Conservation (phyloP, 805 yeast species). For the Candida taoyuanica region DNA sequence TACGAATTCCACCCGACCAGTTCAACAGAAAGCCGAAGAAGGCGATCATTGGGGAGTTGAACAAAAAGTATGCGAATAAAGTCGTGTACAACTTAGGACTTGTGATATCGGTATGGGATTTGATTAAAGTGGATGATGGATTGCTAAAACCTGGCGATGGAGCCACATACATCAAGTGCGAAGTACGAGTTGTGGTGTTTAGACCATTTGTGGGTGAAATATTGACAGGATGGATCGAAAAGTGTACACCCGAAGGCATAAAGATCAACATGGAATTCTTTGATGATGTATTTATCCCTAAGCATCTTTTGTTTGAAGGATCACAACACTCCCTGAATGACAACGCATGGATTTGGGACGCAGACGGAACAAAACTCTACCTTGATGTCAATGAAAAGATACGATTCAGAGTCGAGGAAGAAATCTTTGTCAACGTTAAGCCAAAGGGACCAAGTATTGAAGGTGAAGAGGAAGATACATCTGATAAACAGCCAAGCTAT, state of each 20-base stretch:
- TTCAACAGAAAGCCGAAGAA: constrained; percentile 68
- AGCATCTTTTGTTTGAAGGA: constrained; percentile 72
- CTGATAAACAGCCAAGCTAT: constrained; percentile 62
- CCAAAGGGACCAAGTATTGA: constrained; percentile 60
- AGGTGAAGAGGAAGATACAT: constrained; percentile 24
- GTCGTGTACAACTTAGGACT: constrained; percentile 82
- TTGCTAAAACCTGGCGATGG: constrained; percentile 93
- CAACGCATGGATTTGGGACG: constrained; percentile 94
- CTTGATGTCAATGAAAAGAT: constrained; percentile 89
- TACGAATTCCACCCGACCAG: constrained; percentile 82
- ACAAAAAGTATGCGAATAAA: constrained; percentile 80
- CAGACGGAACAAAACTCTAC: constrained; percentile 67
- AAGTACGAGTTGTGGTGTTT: constrained; percentile 74
- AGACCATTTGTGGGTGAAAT: constrained; percentile 95
- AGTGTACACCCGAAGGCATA: constrained; percentile 83
- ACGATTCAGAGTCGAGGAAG: constrained; percentile 87
- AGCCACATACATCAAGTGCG: constrained; percentile 70
- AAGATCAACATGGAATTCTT: constrained; percentile 81
- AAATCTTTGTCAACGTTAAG: constrained; percentile 75
- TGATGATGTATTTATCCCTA: constrained; percentile 88
- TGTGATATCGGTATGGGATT: constrained; percentile 80
- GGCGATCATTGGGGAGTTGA: constrained; percentile 75
- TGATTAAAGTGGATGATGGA: constrained; percentile 81
- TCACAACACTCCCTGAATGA: constrained; percentile 66
- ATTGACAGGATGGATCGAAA: constrained; percentile 87